Evolutionary conservation across 805 yeast species (phyloP).

Genomic region (Hanseniaspora taiwanica): DNA sequence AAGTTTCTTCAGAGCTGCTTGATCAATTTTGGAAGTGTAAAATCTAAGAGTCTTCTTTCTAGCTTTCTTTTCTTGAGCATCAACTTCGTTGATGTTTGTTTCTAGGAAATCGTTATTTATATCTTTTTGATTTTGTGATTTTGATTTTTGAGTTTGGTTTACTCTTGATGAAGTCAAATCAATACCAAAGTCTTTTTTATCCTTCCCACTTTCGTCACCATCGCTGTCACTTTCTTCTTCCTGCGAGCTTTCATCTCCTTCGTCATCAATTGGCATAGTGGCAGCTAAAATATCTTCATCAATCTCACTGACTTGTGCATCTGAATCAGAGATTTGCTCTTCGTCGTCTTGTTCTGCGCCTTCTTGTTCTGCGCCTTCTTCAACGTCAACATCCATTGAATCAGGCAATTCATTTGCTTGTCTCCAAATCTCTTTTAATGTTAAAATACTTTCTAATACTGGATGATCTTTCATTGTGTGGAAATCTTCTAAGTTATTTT

Average conservation of each 20-base stretch:
- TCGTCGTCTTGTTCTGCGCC: conserved; percentile 10
- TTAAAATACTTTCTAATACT: conserved; percentile 75
- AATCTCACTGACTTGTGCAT: conserved; percentile 11
- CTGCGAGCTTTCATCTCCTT: conserved; percentile 13
- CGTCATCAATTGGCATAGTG: conserved; percentile 14
- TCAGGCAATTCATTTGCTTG: conserved; percentile 50
- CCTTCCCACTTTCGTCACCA: conserved; percentile 14
- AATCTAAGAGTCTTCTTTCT: conserved; percentile 77
- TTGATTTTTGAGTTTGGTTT: conserved; percentile 14
- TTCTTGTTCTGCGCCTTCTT: conserved; percentile 12
- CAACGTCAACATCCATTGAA: conserved; percentile 9
- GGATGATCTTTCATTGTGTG: conserved; percentile 70
- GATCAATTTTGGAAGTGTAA: conserved; percentile 94
- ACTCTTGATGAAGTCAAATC: conserved; percentile 12
- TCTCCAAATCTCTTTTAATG: conserved; percentile 80
- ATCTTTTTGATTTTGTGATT: conserved; percentile 9
- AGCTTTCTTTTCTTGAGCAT: conserved; percentile 70
- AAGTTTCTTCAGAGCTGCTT: conserved; percentile 49
- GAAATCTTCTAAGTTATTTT: conserved; percentile 38
- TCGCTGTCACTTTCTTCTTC: conserved; percentile 8
- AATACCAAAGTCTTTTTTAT: conserved; percentile 15
- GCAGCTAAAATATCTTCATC: conserved; percentile 12
- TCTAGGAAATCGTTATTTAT: conserved; percentile 50
- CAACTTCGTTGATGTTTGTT: conserved; percentile 63
- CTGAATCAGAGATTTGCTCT: conserved; percentile 17